Evolutionary conservation across 306 rosid species (phyloP).

Genomic region (Adenanthera pavonina): DNA sequence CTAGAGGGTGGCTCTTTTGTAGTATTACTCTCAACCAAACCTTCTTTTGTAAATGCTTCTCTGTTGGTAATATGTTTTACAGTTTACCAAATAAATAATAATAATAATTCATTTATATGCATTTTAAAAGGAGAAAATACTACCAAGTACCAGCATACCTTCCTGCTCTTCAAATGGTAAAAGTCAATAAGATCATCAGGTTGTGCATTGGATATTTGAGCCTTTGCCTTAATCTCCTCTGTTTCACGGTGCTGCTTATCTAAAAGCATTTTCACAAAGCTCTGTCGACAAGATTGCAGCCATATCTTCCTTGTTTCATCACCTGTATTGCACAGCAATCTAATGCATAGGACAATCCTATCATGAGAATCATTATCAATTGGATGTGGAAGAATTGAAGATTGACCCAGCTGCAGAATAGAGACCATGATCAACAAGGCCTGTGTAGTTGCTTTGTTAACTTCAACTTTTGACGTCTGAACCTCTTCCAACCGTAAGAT

Average conservation of each 20-base stretch:
- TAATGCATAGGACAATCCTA: conserved; percentile 82
- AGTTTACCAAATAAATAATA: too few relatives aligned
- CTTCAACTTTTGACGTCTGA: conserved; percentile 81
- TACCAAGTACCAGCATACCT: conserved; percentile 55
- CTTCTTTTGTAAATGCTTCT: too few relatives aligned
- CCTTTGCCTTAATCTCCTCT: conserved; percentile 83
- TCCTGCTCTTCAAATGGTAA: conserved; percentile 96
- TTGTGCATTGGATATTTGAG: conserved; percentile 87
- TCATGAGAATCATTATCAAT: conserved; percentile 88
- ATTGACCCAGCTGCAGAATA: conserved; percentile 87
- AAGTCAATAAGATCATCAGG: conserved; percentile 97
- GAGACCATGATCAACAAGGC: conserved; percentile 82
- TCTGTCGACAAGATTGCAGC: conserved; percentile 84
- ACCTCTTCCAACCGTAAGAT: conserved; percentile 90
- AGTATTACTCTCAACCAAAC: too few relatives aligned
- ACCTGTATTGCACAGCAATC: conserved; percentile 75
- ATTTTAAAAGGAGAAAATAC: conserved; percentile 25
- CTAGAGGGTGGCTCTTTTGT: too few relatives aligned
- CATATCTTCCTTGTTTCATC: conserved; percentile 78
- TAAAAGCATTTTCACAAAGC: conserved; percentile 92
- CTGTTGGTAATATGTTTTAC: too few relatives aligned
- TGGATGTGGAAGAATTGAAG: conserved; percentile 82
- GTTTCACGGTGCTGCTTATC: conserved; percentile 88
- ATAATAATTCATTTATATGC: not conserved
- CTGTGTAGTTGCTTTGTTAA: conserved; percentile 68